Evolutionary conservation across 768 basidiomycete species (phyloP).

Genomic region (Phaffia australis): DNA sequence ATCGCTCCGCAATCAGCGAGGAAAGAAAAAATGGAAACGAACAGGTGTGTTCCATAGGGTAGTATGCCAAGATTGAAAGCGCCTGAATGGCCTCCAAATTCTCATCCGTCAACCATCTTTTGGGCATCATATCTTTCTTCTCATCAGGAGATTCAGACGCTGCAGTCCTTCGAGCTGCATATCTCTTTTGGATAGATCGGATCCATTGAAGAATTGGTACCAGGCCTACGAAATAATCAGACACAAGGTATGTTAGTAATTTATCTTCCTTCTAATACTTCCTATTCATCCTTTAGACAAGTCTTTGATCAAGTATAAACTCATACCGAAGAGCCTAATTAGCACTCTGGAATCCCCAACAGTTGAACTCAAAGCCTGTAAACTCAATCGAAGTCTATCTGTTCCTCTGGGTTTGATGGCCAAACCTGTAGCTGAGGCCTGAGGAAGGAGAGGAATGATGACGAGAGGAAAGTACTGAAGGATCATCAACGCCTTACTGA

Average conservation of each 20-base stretch:
- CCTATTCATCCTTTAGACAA: neutral
- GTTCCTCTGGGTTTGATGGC: constrained; percentile 11
- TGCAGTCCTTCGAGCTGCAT: neutral
- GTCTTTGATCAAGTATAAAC: too few species aligned
- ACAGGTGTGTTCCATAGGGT: constrained; percentile 36
- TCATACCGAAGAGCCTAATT: constrained; percentile 18
- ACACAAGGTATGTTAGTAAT: neutral
- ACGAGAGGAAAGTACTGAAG: constrained; percentile 21
- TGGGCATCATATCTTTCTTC: neutral
- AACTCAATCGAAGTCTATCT: neutral
- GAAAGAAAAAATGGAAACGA: constrained; percentile 8
- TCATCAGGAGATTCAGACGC: too few species aligned
- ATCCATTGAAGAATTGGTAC: constrained; percentile 22
- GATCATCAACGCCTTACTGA: constrained; percentile 24
- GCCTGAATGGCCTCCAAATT: constrained; percentile 32
- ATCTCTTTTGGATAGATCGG: neutral
- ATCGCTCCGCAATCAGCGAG: neutral
- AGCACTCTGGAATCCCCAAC: constrained; percentile 19
- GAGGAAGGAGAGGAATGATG: constrained; percentile 6
- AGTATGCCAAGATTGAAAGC: constrained; percentile 35
- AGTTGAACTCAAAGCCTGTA: neutral
- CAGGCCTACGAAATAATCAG: constrained; percentile 2
- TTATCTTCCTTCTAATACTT: neutral
- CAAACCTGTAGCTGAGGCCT: neutral
- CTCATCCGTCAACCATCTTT: neutral